These are phyloP conservation scores for Aquilaria sinensis DNA, from an alignment of 345 rosid species.

Conservation along the genomic window DNA sequence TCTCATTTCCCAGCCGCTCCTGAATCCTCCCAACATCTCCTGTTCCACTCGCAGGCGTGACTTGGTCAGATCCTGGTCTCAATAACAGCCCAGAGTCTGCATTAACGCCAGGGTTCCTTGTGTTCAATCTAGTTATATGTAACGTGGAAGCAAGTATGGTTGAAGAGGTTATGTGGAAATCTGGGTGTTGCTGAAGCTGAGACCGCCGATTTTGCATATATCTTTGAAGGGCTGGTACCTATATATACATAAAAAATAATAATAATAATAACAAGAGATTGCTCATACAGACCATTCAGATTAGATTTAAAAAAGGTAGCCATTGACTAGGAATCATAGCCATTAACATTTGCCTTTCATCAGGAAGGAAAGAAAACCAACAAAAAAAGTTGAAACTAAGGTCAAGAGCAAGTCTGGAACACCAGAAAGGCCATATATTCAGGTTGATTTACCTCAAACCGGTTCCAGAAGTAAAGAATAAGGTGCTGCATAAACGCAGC, in stretches of 20 bases:
- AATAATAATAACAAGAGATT: too few species aligned
- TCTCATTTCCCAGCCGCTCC: constrained; percentile 26
- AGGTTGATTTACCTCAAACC: constrained; percentile 67
- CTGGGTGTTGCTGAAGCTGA: constrained; percentile 85
- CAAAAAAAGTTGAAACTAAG: neutral
- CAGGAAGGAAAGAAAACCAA: neutral
- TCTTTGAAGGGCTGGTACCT: constrained; percentile 96
- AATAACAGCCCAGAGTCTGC: constrained; percentile 39
- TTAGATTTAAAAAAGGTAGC: too few species aligned
- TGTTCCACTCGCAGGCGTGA: constrained; percentile 21
- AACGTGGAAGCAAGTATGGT: constrained; percentile 92
- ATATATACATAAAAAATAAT: neutral
- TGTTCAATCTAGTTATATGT: constrained; percentile 83
- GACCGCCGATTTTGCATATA: constrained; percentile 72
- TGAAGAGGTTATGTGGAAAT: constrained; percentile 92
- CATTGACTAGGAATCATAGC: too few species aligned
- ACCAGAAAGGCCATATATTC: too few species aligned
- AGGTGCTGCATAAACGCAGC: constrained; percentile 98
- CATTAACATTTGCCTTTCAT: neutral
- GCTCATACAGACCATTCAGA: too few species aligned
- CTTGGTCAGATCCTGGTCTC: constrained; percentile 44
- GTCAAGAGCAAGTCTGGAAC: too few species aligned
- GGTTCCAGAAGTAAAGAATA: constrained; percentile 96
- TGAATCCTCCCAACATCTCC: constrained; percentile 23
- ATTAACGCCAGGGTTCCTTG: constrained; percentile 48